Base-by-base conservation (phyloP, 495 filamentous ascomycete genomes). In the Daldinia concentrica region DNA sequence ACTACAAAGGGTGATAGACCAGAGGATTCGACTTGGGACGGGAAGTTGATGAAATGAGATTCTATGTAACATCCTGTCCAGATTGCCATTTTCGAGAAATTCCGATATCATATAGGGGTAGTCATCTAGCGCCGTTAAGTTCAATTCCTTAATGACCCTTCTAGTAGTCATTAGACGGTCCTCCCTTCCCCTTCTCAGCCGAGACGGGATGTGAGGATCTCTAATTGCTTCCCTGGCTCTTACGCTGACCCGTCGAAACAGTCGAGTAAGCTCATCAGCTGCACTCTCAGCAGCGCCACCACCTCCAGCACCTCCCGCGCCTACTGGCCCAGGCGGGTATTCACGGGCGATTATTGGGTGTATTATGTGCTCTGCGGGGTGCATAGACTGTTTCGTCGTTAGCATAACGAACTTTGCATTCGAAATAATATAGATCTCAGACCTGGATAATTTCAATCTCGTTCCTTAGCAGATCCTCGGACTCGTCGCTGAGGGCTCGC, bases 1-100 rank as follows among this genome's bases (percentile, higher is more conserved):
- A 68, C 65, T 45, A 26, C 65, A 68, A 4, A 68, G 65, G 27
- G 55, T 27, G 19, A 68, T 17, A 6, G 48, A 55, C 65, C 65
- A 68, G 48, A 68, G 58, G 2, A 68, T 1, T 17, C 65, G 57
- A 11, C 62, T 62, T 11, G 65, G 65, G 11, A 62, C 0, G 26
- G 19, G 0, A 5, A 14, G 0, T 0, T 37, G 27, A 12, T 59
- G 26, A 3, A 9, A 4, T 1, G 6, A 15, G 1, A 15, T 6
- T 34, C 55, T 59, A 4, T 52, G 22, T 29, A 66, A 30, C 17
- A 67, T 3, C 39, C 56, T 67, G 9, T 5, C 17, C 3, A 67
- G n/a, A 11, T 4, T 55, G n/a, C 64, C 64, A 34, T 67, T 43
- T n/a, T 52, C 43, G n/a, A 67, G 34, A 45, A 45, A 67, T 11